Evolutionary conservation across 179 eudicot species (phyloP).

Genomic region (Pouteria campechiana): DNA sequence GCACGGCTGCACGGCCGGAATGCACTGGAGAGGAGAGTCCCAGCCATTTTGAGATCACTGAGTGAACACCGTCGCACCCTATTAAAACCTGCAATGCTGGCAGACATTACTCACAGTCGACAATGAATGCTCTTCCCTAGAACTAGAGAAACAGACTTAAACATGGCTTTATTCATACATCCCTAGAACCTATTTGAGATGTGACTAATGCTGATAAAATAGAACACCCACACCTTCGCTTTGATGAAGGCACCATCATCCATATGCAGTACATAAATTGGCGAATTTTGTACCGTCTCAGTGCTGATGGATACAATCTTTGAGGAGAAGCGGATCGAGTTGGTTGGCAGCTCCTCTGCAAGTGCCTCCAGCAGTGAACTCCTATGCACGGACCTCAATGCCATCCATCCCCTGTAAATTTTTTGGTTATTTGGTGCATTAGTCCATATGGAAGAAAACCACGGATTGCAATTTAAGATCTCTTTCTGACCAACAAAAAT

Average conservation of each 20-base stretch:
- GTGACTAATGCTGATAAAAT: no score
- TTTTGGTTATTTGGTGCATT: no score
- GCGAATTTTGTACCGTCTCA: conserved; percentile 8
- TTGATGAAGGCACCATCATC: conserved; percentile 30
- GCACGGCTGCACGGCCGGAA: conserved; percentile 20
- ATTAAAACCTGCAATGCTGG: conserved; percentile 20
- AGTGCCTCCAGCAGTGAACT: conserved; percentile 28
- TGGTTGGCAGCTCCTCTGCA: conserved; percentile 22
- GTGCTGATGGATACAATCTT: conserved; percentile 26
- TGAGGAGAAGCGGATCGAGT: conserved; percentile 31
- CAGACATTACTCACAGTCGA: no score
- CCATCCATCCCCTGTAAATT: not conserved
- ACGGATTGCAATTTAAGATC: no score
- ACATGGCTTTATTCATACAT: no score
- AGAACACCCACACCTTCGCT: no score
- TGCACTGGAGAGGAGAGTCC: conserved; percentile 22
- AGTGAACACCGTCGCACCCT: conserved; percentile 51
- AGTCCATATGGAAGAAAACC: no score
- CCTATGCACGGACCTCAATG: conserved; percentile 10
- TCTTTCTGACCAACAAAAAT: no score
- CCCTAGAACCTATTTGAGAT: no score
- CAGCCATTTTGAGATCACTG: conserved; percentile 32
- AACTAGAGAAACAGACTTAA: no score
- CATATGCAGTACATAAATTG: conserved; percentile 27
- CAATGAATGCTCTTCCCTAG: no score